phyloP scores from a whole-genome alignment of 1,284 basidiomycete species.

The Mycena sp. region DNA sequence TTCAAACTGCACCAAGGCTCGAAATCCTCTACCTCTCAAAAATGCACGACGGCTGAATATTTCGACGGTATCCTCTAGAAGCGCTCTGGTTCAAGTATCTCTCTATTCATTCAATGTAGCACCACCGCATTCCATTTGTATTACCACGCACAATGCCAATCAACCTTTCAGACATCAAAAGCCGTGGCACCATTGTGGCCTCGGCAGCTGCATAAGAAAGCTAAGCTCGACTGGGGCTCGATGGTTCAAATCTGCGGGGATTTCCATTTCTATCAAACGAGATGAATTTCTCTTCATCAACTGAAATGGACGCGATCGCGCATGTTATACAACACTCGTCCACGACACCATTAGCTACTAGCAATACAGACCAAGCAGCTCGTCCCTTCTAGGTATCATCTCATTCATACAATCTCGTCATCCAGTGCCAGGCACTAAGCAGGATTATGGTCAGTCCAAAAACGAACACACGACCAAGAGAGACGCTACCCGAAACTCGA shows the following conservation, averaged over 20 bases:
- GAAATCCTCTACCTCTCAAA: neutral
- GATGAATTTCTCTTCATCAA: too few relatives aligned
- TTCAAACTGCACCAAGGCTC: neutral
- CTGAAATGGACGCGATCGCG: too few relatives aligned
- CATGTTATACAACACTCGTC: too few relatives aligned
- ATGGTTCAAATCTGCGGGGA: too few relatives aligned
- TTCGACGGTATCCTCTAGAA: conserved; percentile 10
- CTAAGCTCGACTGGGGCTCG: too few relatives aligned
- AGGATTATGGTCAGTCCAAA: neutral
- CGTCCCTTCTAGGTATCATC: too few relatives aligned
- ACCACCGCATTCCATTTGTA: neutral
- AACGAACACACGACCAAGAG: neutral
- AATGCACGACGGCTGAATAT: conserved; percentile 11
- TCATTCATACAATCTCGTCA: conserved; percentile 40
- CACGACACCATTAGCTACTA: neutral
- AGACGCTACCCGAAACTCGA: conserved; percentile 85
- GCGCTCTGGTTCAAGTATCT: neutral
- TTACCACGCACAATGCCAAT: neutral
- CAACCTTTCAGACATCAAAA: too few relatives aligned
- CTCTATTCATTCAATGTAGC: neutral
- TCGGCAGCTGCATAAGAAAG: too few relatives aligned
- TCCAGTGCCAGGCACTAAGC: conserved; percentile 65
- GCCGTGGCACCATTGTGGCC: too few relatives aligned
- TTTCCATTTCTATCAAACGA: too few relatives aligned
- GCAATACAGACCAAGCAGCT: conserved; percentile 16